A percentile compares a stretch with the other conserved stretches of the same genome.
These are phyloP conservation scores for Heliosperma pusillum DNA, from an alignment of 148 eudicot species.

Conservation along the genomic window DNA sequence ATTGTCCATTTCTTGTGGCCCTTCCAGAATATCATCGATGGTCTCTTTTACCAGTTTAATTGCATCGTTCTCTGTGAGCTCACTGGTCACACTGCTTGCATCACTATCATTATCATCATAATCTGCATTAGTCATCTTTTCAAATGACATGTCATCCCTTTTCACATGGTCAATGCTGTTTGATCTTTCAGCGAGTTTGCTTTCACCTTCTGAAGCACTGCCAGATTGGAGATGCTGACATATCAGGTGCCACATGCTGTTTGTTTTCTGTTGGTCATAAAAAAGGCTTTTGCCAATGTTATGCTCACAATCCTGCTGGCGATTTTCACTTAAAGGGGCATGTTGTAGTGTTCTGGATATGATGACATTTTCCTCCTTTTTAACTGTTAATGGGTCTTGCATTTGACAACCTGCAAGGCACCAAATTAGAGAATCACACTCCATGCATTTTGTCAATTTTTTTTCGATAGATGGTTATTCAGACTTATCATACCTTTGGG, in stretches of 20 bases:
- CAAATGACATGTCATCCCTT: conserved; percentile 3
- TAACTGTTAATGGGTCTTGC: conserved; percentile 9
- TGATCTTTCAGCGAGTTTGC: conserved; percentile 19
- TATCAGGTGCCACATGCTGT: conserved; percentile 84
- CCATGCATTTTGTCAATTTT: neutral
- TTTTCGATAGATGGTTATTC: neutral
- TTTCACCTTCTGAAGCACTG: conserved; percentile 45
- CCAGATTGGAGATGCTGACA: conserved; percentile 66
- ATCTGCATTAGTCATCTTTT: conserved; percentile 15
- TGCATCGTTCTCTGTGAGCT: conserved; percentile 61
- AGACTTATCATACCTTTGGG: conserved; percentile 26
- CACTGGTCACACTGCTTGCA: conserved; percentile 48
- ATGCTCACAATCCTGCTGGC: conserved; percentile 19
- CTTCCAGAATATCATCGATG: conserved; percentile 71
- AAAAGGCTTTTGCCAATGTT: conserved; percentile 16
- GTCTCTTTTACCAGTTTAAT: conserved; percentile 77
- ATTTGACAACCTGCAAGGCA: conserved; percentile 28
- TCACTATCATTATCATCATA: conserved; percentile 27
- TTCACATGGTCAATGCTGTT: neutral
- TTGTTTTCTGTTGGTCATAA: conserved; percentile 45
- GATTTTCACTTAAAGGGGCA: conserved; percentile 12
- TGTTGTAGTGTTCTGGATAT: neutral
- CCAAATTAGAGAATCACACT: conserved; percentile 7
- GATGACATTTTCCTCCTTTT: conserved; percentile 17
- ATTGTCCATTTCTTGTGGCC: conserved; percentile 50